Base-by-base conservation (phyloP, 2,329 filamentous ascomycete genomes). In the Xylaria sp. region DNA sequence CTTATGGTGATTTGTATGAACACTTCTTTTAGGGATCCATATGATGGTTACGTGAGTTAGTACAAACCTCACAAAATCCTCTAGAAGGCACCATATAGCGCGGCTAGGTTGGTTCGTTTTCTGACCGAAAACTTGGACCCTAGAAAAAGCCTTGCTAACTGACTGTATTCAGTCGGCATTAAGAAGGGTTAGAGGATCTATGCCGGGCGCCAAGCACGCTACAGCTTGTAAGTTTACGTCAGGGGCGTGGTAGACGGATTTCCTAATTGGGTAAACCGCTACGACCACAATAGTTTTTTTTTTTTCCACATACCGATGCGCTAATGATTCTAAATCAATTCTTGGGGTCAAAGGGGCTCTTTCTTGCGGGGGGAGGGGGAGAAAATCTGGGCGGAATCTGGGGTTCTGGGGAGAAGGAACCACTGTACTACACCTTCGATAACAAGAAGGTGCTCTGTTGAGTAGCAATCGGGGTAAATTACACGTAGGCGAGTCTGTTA, bases 241-340 rank as follows among this genome's bases (percentile, higher is more conserved):
- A 67, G 28, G 50, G 59, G 31, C 31, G 13, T 3, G 13, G n/a
- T 46, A 10, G 7, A 50, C 68, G 69, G 69, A 44, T 59, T 71
- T 63, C 69, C 67, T 8, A 25, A 71, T 60, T n/a, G 2, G 60
- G 69, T 9, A 69, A 69, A 7, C 69, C 69, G 69, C 10, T 6
- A 1, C 46, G 37, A 55, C 54, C 46, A 58, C 63, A 15, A 57
- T 54, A 25, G n/a, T n/a, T n/a, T 25, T 25, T 25, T 3, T 46
- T 65, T 51, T 51, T 25, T n/a, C 28, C 28, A 28, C 28, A 28
- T 28, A 28, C 28, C 3, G 3, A 20, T 62, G 3, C 20, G 15
- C 18, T 39, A 50, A 37, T 20, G 28, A 28, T 61, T 39, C 23
- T 56, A 39, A 23, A 56, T 39, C 39, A 55, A 54, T 31, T 58